Conservation (phyloP, 108 stramenopile genomes). For the Skeletonema costatum region DNA sequence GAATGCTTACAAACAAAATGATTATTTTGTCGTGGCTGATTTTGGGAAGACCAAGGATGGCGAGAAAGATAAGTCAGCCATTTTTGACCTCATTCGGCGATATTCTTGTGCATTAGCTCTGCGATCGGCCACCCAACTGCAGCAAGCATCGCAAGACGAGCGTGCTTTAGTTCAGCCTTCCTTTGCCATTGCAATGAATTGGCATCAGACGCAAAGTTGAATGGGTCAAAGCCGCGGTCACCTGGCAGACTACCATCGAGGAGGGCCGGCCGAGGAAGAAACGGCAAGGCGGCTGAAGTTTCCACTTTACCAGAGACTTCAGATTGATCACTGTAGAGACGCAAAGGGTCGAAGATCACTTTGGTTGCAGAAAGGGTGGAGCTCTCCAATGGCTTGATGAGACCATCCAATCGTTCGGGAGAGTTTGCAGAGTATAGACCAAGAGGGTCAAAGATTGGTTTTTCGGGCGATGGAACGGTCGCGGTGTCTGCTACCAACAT, state of each 20-base stretch:
- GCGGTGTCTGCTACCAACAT: background rate
- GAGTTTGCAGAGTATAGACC: constrained; percentile 49
- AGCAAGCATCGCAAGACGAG: constrained; percentile 66
- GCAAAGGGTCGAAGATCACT: constrained; percentile 20
- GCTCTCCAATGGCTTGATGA: constrained; percentile 7
- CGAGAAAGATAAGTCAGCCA: too few relatives aligned
- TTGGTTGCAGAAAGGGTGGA: background rate
- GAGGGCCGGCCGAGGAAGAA: constrained; percentile 35
- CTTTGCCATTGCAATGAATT: constrained; percentile 28
- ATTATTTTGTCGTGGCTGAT: too few relatives aligned
- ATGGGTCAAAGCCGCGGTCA: constrained; percentile 63
- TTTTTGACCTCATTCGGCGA: too few relatives aligned
- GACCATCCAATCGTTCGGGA: constrained; percentile 9
- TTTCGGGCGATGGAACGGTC: background rate
- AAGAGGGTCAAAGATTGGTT: constrained; percentile 73
- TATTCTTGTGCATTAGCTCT: constrained; percentile 60
- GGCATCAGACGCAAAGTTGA: constrained; percentile 28
- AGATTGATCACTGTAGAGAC: constrained; percentile 21
- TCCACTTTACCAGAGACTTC: constrained; percentile 12
- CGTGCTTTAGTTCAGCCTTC: constrained; percentile 60
- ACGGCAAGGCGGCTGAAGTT: constrained; percentile 38
- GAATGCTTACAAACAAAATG: too few relatives aligned
- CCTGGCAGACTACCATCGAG: constrained; percentile 57
- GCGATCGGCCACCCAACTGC: constrained; percentile 76
- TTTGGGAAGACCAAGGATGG: too few relatives aligned